Conservation (phyloP, 2,329 filamentous ascomycete genomes). For the Penicillium sp. region DNA sequence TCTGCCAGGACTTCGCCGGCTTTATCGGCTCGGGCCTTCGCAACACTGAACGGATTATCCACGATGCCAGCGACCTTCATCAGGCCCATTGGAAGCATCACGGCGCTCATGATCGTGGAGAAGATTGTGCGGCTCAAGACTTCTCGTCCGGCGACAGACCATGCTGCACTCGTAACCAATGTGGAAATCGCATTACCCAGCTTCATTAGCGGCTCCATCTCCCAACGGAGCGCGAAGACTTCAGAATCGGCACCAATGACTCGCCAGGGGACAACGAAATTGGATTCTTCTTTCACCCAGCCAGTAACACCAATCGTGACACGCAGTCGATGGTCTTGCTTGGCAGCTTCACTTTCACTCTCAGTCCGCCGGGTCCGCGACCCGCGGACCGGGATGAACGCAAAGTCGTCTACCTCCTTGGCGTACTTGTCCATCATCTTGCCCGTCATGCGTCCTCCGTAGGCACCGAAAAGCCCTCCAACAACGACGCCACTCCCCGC, state of each 20-base stretch:
- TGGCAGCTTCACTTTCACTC: slow-evolving; percentile 40
- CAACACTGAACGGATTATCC: slow-evolving; percentile 79
- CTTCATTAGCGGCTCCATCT: slow-evolving; percentile 72
- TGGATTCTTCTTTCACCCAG: slow-evolving; percentile 70
- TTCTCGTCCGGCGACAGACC: slow-evolving; percentile 68
- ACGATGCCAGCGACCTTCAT: slow-evolving; percentile 66
- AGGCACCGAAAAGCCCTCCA: slow-evolving; percentile 87
- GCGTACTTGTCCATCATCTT: slow-evolving; percentile 88
- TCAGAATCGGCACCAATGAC: slow-evolving; percentile 71
- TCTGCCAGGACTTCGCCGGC: slow-evolving; percentile 78
- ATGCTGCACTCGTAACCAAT: slow-evolving; percentile 77
- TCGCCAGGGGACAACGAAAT: slow-evolving; percentile 75
- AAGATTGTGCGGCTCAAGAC: slow-evolving; percentile 72
- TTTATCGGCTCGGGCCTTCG: slow-evolving; percentile 74
- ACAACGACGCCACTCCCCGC: slow-evolving; percentile 77
- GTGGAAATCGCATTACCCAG: slow-evolving; percentile 75
- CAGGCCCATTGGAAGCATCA: slow-evolving; percentile 68
- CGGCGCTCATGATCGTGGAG: slow-evolving; percentile 61
- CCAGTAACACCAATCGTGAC: slow-evolving; percentile 82
- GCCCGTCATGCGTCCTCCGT: slow-evolving; percentile 75
- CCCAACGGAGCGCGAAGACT: slow-evolving; percentile 80
- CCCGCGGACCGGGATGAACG: slow-evolving; percentile 71
- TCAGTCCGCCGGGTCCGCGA: slow-evolving; percentile 44
- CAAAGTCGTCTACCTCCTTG: slow-evolving; percentile 84
- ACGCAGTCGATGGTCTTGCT: slow-evolving; percentile 65